These are phyloP conservation scores for Misopates orontium DNA, from an alignment of 257 asterid genomes.

Conservation along the genomic window DNA sequence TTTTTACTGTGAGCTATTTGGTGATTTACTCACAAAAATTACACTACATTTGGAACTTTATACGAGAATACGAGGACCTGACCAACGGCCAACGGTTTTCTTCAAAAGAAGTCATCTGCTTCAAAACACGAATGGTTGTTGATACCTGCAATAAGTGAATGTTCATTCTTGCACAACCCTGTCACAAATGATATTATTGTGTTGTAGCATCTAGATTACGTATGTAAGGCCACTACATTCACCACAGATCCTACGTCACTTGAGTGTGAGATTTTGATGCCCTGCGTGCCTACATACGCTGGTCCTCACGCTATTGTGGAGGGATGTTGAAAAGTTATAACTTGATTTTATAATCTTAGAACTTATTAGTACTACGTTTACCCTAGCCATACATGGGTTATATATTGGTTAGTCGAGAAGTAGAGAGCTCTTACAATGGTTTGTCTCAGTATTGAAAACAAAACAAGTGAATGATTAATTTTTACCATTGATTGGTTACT, in stretches of 20 bases:
- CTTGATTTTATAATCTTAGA: not conserved
- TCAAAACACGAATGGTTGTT: slow-evolving; percentile 2
- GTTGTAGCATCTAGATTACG: not conserved
- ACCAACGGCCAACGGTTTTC: not conserved
- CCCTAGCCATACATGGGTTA: too few relatives aligned
- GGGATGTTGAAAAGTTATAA: not conserved
- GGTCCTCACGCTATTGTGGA: not conserved
- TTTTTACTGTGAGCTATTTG: not conserved
- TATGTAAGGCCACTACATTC: not conserved
- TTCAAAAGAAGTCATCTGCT: not conserved
- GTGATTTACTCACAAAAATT: not conserved
- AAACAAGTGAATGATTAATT: not conserved
- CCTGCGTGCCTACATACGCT: not conserved
- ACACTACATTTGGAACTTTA: not conserved
- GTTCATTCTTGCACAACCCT: slow-evolving; percentile 14
- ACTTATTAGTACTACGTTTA: not conserved
- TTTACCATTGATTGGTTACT: slow-evolving; percentile 4
- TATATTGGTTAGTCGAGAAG: slow-evolving; percentile 6
- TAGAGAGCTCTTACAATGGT: not conserved
- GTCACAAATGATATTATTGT: not conserved
- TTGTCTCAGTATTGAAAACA: not conserved
- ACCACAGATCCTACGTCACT: not conserved
- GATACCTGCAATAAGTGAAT: not conserved
- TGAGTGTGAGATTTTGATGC: slow-evolving; percentile 2
- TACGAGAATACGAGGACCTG: not conserved